A percentile compares a stretch with the other conserved stretches of the same genome.
Evolutionary conservation across 352 stramenopile species (phyloP).

Genomic region (Saprolegnia diclina): DNA sequence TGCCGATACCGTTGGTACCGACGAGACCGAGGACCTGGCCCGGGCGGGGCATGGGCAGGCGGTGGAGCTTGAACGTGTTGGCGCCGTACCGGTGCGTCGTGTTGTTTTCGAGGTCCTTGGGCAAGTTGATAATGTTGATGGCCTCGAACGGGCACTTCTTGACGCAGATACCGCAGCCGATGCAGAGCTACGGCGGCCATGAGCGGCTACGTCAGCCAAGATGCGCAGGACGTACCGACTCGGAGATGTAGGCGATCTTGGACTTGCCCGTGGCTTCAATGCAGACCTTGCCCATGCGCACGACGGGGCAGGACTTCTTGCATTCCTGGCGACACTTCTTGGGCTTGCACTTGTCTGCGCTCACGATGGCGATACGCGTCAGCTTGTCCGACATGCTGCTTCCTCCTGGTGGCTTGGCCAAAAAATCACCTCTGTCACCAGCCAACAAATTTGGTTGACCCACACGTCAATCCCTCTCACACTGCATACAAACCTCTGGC

Average conservation of each 20-base stretch:
- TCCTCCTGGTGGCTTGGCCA: not conserved
- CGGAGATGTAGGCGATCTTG: constrained; percentile 98
- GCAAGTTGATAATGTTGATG: constrained; percentile 99
- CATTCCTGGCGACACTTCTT: constrained; percentile 99
- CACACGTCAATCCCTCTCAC: not conserved
- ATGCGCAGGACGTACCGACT: constrained; percentile 46
- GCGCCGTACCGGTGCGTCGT: constrained; percentile 99
- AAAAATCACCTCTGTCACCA: constrained; percentile 14
- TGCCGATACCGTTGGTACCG: constrained; percentile 99
- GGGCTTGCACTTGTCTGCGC: constrained; percentile 98
- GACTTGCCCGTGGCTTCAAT: constrained; percentile 96
- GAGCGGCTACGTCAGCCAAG: not conserved
- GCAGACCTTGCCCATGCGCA: constrained; percentile 99
- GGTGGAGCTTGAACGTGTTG: constrained; percentile 99
- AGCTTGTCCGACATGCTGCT: constrained; percentile 82
- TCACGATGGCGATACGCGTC: constrained; percentile 98
- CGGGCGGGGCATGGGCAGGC: constrained; percentile 96
- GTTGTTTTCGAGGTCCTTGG: constrained; percentile 97
- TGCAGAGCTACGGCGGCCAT: constrained; percentile 89
- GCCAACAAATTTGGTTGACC: constrained; percentile 13
- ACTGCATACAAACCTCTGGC: not conserved
- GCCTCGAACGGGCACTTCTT: constrained; percentile 99
- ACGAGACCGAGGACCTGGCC: constrained; percentile 98
- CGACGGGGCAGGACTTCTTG: constrained; percentile 98
- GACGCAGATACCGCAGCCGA: constrained; percentile 99